Evolutionary conservation across 257 asterid species (phyloP).

Genomic region (Penstemon newberryi): DNA sequence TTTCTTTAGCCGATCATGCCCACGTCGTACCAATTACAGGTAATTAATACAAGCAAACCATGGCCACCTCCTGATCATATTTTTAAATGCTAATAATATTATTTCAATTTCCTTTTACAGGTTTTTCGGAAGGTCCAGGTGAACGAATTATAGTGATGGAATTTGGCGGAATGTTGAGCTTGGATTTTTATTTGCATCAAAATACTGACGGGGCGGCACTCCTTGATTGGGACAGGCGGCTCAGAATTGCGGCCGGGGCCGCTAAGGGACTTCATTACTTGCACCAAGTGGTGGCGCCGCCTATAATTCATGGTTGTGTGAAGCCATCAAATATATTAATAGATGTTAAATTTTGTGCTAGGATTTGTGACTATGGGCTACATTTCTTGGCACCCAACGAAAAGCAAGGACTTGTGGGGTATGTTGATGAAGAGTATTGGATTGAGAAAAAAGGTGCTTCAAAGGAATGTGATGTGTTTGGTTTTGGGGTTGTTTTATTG

Average conservation of each 20-base stretch:
- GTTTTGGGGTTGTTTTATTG: constrained; percentile 77
- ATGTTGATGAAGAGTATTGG: constrained; percentile 68
- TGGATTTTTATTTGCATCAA: constrained; percentile 68
- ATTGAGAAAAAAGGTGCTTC: constrained; percentile 43
- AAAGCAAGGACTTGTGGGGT: constrained; percentile 52
- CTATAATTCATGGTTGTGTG: constrained; percentile 70
- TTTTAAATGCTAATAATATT: not conserved
- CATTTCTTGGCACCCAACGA: constrained; percentile 56
- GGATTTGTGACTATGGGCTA: constrained; percentile 70
- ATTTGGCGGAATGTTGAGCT: constrained; percentile 70
- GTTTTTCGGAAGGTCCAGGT: constrained; percentile 89
- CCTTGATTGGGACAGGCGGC: constrained; percentile 65
- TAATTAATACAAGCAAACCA: not conserved
- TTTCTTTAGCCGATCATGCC: constrained; percentile 69
- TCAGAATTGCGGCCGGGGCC: constrained; percentile 60
- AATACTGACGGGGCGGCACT: constrained; percentile 55
- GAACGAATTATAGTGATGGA: constrained; percentile 77
- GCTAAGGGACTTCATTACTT: constrained; percentile 78
- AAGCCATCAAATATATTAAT: constrained; percentile 76
- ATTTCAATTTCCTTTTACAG: constrained; percentile 24
- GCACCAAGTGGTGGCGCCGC: constrained; percentile 62
- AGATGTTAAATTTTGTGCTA: constrained; percentile 62
- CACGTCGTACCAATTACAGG: constrained; percentile 69
- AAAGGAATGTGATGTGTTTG: constrained; percentile 79
- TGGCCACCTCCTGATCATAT: not conserved